phyloP scores from a whole-genome alignment of 2,329 filamentous ascomycete genomes.

The Colletotrichum tanaceti region DNA sequence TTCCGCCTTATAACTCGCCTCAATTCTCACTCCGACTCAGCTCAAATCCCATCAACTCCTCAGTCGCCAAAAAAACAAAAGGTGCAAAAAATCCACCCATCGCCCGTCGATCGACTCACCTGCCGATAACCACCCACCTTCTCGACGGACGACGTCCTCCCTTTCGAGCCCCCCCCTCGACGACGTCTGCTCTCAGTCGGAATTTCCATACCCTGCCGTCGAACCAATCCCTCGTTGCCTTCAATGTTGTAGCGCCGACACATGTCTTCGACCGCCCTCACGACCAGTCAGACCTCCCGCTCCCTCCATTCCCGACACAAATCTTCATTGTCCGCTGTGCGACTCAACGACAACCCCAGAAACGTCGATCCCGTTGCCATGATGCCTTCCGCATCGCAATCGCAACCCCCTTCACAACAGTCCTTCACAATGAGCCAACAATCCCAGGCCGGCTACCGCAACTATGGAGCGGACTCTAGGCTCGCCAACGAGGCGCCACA shows the following conservation, averaged over 20 bases:
- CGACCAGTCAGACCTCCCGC: constrained; percentile 23
- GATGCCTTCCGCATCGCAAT: constrained; percentile 60
- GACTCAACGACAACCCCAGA: background rate
- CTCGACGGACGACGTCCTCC: constrained; percentile 10
- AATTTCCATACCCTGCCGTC: constrained; percentile 7
- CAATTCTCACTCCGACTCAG: background rate
- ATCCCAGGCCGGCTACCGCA: constrained; percentile 58
- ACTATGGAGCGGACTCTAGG: constrained; percentile 51
- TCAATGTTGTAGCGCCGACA: constrained; percentile 37
- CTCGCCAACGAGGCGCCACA: constrained; percentile 59
- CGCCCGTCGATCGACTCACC: constrained; percentile 8
- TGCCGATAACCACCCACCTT: background rate
- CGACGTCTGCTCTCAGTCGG: constrained; percentile 11
- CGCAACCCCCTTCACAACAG: constrained; percentile 64
- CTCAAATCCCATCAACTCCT: background rate
- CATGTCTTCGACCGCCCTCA: constrained; percentile 40
- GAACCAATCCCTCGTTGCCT: constrained; percentile 14
- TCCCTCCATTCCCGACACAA: constrained; percentile 36
- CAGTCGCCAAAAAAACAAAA: background rate
- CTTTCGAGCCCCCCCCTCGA: background rate
- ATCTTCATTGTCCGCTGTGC: constrained; percentile 31
- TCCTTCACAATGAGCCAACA: constrained; percentile 69
- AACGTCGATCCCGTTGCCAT: constrained; percentile 25
- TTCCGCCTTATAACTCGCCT: background rate
- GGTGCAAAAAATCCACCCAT: no score